phyloP scores from a whole-genome alignment of 1,139 yeast genomes.

The Diutina pseudorugosa region DNA sequence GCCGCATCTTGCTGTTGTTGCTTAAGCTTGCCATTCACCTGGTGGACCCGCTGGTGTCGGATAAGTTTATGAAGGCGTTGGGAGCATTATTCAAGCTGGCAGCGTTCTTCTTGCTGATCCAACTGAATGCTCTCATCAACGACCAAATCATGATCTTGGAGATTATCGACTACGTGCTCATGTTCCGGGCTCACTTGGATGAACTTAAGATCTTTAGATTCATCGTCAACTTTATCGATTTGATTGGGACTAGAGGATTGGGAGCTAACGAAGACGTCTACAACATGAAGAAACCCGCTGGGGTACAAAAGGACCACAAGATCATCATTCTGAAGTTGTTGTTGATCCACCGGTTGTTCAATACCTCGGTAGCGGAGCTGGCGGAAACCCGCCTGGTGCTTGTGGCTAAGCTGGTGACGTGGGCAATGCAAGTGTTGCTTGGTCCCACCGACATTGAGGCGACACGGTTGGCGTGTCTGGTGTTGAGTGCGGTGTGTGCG shows the following conservation, averaged over 20 bases:
- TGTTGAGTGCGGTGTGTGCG: slow-evolving; percentile 37
- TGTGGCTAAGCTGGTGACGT: slow-evolving; percentile 39
- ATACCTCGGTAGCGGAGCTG: slow-evolving; percentile 29
- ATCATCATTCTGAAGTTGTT: slow-evolving; percentile 46
- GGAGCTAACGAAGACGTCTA: slow-evolving; percentile 27
- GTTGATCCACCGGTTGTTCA: slow-evolving; percentile 46
- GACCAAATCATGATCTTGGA: slow-evolving; percentile 54
- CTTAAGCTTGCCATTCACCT: slow-evolving; percentile 28
- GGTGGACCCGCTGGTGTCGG: slow-evolving; percentile 14
- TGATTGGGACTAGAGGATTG: slow-evolving; percentile 44
- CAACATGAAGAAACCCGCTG: slow-evolving; percentile 16
- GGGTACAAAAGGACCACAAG: slow-evolving; percentile 34
- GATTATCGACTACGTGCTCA: slow-evolving; percentile 41
- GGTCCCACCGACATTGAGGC: slow-evolving; percentile 46
- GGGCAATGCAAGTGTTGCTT: slow-evolving; percentile 51
- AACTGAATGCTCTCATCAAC: slow-evolving; percentile 33
- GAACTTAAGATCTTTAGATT: slow-evolving; percentile 26
- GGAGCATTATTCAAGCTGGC: slow-evolving; percentile 26
- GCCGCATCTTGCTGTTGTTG: slow-evolving; percentile 44
- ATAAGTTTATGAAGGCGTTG: slow-evolving; percentile 21
- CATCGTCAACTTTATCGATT: slow-evolving; percentile 31
- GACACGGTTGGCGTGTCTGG: slow-evolving; percentile 49
- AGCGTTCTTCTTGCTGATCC: slow-evolving; percentile 35
- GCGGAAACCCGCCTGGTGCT: slow-evolving; percentile 29
- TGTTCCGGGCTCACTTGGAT: slow-evolving; percentile 27